Conservation (phyloP, 2,329 filamentous ascomycete species). For the Simplicillium aogashimaense region DNA sequence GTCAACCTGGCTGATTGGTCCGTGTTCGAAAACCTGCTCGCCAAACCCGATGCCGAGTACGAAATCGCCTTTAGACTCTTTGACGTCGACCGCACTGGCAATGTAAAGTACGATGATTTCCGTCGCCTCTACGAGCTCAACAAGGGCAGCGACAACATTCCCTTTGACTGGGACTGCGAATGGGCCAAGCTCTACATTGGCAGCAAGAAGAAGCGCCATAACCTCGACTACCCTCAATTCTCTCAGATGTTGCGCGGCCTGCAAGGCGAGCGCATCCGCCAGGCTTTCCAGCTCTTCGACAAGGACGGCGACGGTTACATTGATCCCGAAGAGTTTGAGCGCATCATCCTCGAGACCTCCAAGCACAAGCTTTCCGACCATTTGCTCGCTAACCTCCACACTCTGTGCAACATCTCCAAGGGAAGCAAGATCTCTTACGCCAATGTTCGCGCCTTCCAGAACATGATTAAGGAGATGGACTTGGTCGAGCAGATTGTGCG, state of each 20-base stretch:
- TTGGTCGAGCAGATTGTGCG: slow-evolving; percentile 88
- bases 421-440: slow-evolving; percentile 95
- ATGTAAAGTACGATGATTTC: slow-evolving; percentile 85
- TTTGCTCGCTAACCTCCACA: slow-evolving; percentile 79
- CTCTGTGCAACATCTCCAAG: slow-evolving; percentile 87
- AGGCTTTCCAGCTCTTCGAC: slow-evolving; percentile 89
- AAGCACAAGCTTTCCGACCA: slow-evolving; percentile 97
- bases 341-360: slow-evolving; percentile 88
- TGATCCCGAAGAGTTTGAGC: slow-evolving; percentile 89
- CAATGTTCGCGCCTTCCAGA: slow-evolving; percentile 95
- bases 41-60: slow-evolving; percentile 95
- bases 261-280: slow-evolving; percentile 89
- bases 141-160: slow-evolving; percentile 74
- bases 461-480: slow-evolving; percentile 96
- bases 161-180: slow-evolving; percentile 95
- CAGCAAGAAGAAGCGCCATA: slow-evolving; percentile 75
- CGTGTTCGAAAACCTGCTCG: slow-evolving; percentile 86
- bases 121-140: slow-evolving; percentile 77
- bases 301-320: slow-evolving; percentile 91
- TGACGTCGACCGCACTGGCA: slow-evolving; percentile 73
- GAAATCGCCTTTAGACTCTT: slow-evolving; percentile 97
- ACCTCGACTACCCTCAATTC: slow-evolving; percentile 93
- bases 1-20: slow-evolving; percentile 80
- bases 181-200: slow-evolving; percentile 95
- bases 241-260: slow-evolving; percentile 95